Percentiles rank a stretch among this genome's conserved stretches.
phyloP scores from a whole-genome alignment of 2,329 filamentous ascomycete genomes.

The Aspergillus flavus region DNA sequence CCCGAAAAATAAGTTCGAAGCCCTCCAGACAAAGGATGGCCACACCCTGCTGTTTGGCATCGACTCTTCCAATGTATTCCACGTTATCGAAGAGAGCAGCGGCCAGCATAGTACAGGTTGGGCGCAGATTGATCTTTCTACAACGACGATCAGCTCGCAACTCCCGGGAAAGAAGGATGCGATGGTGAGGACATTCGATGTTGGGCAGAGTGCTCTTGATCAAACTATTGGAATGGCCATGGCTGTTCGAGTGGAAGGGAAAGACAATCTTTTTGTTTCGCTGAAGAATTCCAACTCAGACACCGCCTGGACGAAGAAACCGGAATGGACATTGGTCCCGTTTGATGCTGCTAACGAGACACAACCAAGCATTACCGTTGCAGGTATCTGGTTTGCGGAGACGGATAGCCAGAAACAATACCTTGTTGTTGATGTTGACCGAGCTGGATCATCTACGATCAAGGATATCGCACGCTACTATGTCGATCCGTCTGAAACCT shows the following conservation, averaged over 20 bases:
- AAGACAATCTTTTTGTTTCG: constrained; percentile 9
- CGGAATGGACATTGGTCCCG: constrained; percentile 5
- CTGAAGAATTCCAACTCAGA: constrained; percentile 1
- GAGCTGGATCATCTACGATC: background rate
- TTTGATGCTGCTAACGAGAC: constrained; percentile 2
- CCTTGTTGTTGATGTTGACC: constrained; percentile 11
- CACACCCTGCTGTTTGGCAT: constrained; percentile 5
- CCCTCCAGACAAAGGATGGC: constrained; percentile 8
- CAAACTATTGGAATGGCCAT: constrained; percentile 8
- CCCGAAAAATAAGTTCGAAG: constrained; percentile 8
- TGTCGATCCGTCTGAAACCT: background rate
- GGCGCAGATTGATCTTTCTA: constrained; percentile 7
- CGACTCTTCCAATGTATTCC: constrained; percentile 4
- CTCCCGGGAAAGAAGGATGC: constrained; percentile 5
- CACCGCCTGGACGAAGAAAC: constrained; percentile 2
- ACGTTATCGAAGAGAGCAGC: constrained; percentile 11
- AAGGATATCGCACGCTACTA: constrained; percentile 8
- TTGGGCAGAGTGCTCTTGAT: constrained; percentile 8
- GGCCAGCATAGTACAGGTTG: constrained; percentile 5
- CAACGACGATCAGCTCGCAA: background rate
- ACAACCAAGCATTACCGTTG: background rate
- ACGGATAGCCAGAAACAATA: background rate
- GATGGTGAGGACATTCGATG: constrained; percentile 8
- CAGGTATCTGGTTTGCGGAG: constrained; percentile 3
- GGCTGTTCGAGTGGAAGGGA: background rate